phyloP scores from a whole-genome alignment of 2,329 filamentous ascomycete genomes.

The Verticillium tricorpus region DNA sequence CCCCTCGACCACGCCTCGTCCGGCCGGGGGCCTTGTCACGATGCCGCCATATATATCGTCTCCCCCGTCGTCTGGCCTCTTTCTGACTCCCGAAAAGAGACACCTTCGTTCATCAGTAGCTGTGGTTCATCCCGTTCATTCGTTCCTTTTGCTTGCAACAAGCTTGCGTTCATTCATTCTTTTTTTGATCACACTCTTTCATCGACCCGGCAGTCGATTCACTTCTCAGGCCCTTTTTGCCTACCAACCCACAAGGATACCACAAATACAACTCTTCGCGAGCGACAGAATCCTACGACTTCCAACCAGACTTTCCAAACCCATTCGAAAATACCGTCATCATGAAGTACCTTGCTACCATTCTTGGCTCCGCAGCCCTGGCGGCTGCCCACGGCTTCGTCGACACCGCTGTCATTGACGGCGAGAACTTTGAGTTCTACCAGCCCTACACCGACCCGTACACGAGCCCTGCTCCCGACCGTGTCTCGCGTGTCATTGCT shows the following conservation, averaged over 20 bases:
- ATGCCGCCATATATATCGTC: slow-evolving; percentile 1
- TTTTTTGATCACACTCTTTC: slow-evolving; percentile 1
- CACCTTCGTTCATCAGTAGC: slow-evolving; percentile 3
- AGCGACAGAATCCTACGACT: background rate
- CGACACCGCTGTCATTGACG: slow-evolving; percentile 37
- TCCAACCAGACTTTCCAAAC: background rate
- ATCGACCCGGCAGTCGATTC: slow-evolving; percentile 3
- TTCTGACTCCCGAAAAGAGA: background rate
- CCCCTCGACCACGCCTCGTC: background rate
- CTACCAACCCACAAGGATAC: background rate
- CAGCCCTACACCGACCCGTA: slow-evolving; percentile 40
- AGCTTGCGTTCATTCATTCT: slow-evolving; percentile 1
- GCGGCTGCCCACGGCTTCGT: slow-evolving; percentile 46
- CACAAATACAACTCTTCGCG: background rate
- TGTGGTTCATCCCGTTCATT: slow-evolving; percentile 5
- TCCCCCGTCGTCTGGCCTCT: background rate
- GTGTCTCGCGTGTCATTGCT: slow-evolving; percentile 52
- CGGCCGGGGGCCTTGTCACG: slow-evolving; percentile 1
- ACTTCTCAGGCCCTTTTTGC: background rate
- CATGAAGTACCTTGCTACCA: slow-evolving; percentile 15
- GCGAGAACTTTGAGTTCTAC: slow-evolving; percentile 25
- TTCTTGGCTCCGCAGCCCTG: slow-evolving; percentile 29
- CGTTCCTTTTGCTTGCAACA: slow-evolving; percentile 1
- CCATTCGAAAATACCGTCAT: background rate
- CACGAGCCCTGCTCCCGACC: slow-evolving; percentile 30